phyloP scores from a whole-genome alignment of 2,329 filamentous ascomycete genomes.

The Apiospora aurea region DNA sequence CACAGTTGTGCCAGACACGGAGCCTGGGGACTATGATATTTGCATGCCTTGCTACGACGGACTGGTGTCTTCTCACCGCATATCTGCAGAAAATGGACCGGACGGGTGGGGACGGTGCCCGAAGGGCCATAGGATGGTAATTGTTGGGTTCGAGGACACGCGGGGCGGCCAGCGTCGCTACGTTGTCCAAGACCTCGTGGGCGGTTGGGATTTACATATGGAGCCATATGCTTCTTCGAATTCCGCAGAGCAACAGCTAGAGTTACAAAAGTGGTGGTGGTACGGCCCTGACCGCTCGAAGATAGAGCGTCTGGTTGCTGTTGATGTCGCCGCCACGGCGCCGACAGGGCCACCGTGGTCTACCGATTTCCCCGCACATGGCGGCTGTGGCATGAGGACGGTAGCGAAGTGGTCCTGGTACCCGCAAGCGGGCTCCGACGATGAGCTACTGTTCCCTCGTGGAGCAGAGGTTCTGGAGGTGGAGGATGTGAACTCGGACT shows the following conservation, averaged over 20 bases:
- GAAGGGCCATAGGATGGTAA: constrained; percentile 82
- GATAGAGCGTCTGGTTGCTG: constrained; percentile 56
- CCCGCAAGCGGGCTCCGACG: constrained; percentile 66
- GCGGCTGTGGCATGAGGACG: constrained; percentile 71
- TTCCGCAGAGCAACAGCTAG: constrained; percentile 38
- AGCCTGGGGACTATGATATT: constrained; percentile 83
- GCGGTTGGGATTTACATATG: constrained; percentile 73
- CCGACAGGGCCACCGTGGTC: constrained; percentile 42
- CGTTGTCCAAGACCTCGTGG: constrained; percentile 76
- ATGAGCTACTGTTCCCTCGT: constrained; percentile 85
- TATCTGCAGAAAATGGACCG: constrained; percentile 78
- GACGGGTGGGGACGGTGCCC: constrained; percentile 85
- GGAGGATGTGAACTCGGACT: constrained; percentile 89
- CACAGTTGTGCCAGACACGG: constrained; percentile 51
- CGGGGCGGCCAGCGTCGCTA: constrained; percentile 72
- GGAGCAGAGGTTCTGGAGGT: constrained; percentile 84
- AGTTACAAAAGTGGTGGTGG: constrained; percentile 62
- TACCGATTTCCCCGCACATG: constrained; percentile 72
- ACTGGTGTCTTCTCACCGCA: constrained; percentile 67
- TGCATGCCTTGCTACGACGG: constrained; percentile 80
- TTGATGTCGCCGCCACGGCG: constrained; percentile 56
- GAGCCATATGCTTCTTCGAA: constrained; percentile 53
- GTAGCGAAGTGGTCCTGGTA: constrained; percentile 81
- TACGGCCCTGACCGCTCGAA: constrained; percentile 44
- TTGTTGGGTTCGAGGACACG: constrained; percentile 77